phyloP scores from a whole-genome alignment of 768 basidiomycete genomes.

The Obba rivulosa region DNA sequence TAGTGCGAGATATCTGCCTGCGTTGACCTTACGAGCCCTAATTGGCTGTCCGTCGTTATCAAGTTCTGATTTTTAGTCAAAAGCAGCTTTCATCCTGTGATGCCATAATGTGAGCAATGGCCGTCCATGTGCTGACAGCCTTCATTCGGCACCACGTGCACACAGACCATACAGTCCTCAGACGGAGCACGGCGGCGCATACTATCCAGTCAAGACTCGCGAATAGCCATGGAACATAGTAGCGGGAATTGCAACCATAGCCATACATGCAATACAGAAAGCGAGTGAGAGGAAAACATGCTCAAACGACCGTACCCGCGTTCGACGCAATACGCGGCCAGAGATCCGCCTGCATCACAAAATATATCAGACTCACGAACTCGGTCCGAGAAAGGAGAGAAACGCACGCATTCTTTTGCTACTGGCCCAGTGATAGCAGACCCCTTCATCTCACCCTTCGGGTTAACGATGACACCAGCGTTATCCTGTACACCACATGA shows the following conservation, averaged over 20 bases:
- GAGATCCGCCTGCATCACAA: constrained; percentile 71
- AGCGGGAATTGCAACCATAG: constrained; percentile 17
- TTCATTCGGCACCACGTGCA: too few relatives aligned
- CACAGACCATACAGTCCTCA: too few relatives aligned
- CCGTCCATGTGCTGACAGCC: too few relatives aligned
- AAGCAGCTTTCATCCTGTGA: too few relatives aligned
- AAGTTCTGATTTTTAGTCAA: too few relatives aligned
- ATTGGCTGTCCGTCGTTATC: too few relatives aligned
- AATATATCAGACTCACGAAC: neutral
- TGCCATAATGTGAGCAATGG: too few relatives aligned
- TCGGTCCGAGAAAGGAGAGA: neutral
- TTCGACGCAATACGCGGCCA: constrained; percentile 99
- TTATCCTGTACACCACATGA: constrained; percentile 55
- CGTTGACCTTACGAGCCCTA: too few relatives aligned
- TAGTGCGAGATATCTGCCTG: too few relatives aligned
- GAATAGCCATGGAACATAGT: constrained; percentile 7
- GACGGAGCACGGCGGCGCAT: too few relatives aligned
- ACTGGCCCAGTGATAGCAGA: constrained; percentile 95
- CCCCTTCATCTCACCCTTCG: constrained; percentile 99
- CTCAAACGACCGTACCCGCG: constrained; percentile 95
- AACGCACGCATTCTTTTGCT: constrained; percentile 97
- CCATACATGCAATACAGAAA: constrained; percentile 25
- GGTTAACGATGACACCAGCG: constrained; percentile 96
- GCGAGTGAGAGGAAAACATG: constrained; percentile 15
- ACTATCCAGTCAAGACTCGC: too few relatives aligned